phyloP scores from a whole-genome alignment of 371 early-diverging fungal genomes.

The Conidiobolus incongruus region DNA sequence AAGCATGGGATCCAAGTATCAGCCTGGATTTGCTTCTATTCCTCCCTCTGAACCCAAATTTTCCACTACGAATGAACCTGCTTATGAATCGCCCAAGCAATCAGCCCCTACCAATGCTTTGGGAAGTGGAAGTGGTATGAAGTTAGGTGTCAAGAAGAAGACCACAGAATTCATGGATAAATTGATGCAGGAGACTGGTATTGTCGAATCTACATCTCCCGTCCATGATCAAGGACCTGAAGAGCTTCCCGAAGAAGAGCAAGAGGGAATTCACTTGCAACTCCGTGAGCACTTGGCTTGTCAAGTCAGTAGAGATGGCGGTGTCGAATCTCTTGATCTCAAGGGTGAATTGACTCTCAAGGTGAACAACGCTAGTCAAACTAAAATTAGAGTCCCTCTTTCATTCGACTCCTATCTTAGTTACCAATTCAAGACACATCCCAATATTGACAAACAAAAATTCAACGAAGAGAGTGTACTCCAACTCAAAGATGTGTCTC shows the following conservation, averaged over 20 bases:
- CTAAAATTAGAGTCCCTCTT: constrained; percentile 30
- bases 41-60: no score
- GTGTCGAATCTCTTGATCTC: constrained; percentile 72
- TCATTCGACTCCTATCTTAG: constrained; percentile 22
- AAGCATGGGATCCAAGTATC: no score
- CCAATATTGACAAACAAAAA: constrained; percentile 83
- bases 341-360: constrained; percentile 71
- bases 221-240: neutral
- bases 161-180: neutral
- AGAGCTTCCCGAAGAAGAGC: neutral
- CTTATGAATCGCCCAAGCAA: no score
- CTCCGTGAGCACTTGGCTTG: constrained; percentile 72
- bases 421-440: constrained; percentile 84
- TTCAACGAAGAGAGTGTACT: constrained; percentile 49
- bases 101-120: no score
- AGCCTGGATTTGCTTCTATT: no score
- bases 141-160: neutral
- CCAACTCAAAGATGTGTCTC: constrained; percentile 50
- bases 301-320: constrained; percentile 75
- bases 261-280: constrained; percentile 41
- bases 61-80: no score
- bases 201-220: neutral
- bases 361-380: constrained; percentile 33
- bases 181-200: neutral
- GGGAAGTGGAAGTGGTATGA: constrained; percentile 6